Evolutionary conservation across 768 basidiomycete species (phyloP), one percentile per base, ranked within the genome.

Genomic region (Tricholoma furcatifolium): DNA sequence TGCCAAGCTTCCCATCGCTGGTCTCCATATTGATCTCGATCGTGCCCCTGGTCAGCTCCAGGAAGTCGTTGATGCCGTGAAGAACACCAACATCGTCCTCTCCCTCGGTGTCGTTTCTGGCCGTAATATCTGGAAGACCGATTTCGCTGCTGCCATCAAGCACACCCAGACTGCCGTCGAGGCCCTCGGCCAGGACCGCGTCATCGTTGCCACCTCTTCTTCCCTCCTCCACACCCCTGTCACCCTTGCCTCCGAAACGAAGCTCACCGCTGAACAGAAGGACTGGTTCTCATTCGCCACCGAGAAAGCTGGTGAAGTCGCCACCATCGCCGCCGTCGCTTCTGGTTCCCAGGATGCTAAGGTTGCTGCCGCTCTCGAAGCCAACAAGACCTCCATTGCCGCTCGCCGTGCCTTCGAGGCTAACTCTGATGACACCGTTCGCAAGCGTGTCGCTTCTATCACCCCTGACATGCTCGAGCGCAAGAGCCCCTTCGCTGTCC

Each of bases 91-190:
- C 65, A 80, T 93, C 57, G 66, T 87, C 58, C 82, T 99, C 47
- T 98, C 97, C 36, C 86, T 98, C 57, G 97, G 97, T 73, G 70
- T 98, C 56, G 91, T 99, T 59, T 98, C 97, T 41, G 97, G 97
- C 50, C 93, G 97, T 68, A 98, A 98, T 81, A 92, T 99, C 78
- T 99, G 97, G 97, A 99, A 98, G 85, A 88, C 84, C 57, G 95
- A 98, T 74, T 87, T 98, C 63, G 76, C 79, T 58, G 85, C 83
- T 50, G 87, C 92, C 53, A 81, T 94, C 74, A 86, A 87, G 69
- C 74, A 83, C 43, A 91, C 82, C 51, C 87, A 95, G 76, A 88
- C 86, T 70, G 94, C 92, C 43, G 76, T 97, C 62, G 83, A 85
- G 48, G 78, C 76, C 38, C 87, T 98, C 63, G 94, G 95, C 54